Percentiles rank a stretch among this genome's conserved stretches.
Evolutionary conservation across 2,329 filamentous ascomycete genomes (phyloP).

Genomic region (Xylaria sp.): DNA sequence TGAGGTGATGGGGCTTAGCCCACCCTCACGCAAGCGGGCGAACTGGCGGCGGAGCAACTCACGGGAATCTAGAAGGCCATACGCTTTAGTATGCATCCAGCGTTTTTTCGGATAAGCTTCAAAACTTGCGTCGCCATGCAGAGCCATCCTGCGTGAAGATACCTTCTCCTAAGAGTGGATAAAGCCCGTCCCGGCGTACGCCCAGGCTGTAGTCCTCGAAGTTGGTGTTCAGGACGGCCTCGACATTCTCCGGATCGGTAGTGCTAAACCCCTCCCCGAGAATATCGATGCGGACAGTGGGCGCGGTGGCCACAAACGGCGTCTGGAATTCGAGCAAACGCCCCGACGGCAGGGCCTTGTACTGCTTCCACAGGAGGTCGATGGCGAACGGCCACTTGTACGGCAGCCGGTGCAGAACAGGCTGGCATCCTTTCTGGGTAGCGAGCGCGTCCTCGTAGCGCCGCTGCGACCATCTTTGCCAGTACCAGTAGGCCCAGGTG

Average conservation of each 20-base stretch:
- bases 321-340: conserved; percentile 25
- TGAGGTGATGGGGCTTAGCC: not conserved
- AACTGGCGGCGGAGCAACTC: conserved; percentile 39
- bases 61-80: not conserved
- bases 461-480: too few relatives aligned
- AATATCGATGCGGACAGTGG: conserved; percentile 23
- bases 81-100: too few relatives aligned
- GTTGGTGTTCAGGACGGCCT: conserved; percentile 37
- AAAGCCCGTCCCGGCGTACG: conserved; percentile 29
- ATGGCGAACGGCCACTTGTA: conserved; percentile 33
- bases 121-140: conserved; percentile 43
- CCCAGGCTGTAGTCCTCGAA: conserved; percentile 41
- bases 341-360: conserved; percentile 14
- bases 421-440: conserved; percentile 26
- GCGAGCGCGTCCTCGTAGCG: conserved; percentile 17
- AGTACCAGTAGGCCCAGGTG: too few relatives aligned
- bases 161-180: conserved; percentile 43
- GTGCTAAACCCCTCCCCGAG: conserved; percentile 16
- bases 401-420: conserved; percentile 21
- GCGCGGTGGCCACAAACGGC: conserved; percentile 19
- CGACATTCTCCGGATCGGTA: conserved; percentile 39
- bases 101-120: too few relatives aligned
- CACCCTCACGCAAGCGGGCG: conserved; percentile 25
- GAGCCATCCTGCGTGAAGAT: conserved; percentile 45
- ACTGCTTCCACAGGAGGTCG: conserved; percentile 30